phyloP scores from a whole-genome alignment of 1,139 yeast genomes.

The Pichia sp. region DNA sequence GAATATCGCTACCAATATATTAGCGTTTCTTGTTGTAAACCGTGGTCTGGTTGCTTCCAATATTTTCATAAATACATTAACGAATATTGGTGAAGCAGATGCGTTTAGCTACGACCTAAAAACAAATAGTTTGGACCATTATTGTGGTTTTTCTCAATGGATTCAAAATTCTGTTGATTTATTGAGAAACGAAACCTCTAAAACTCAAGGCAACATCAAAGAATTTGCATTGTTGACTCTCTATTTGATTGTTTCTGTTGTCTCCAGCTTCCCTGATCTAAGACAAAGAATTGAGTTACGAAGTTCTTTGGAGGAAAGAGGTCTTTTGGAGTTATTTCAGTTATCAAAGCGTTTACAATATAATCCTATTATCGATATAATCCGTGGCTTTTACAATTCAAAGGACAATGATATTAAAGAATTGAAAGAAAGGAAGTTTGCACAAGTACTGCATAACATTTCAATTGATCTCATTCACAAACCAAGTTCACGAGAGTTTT shows the following conservation, averaged over 20 bases:
- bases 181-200: constrained; percentile 1
- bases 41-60: constrained; percentile 15
- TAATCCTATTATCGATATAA: constrained; percentile 38
- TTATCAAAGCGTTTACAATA: constrained; percentile 33
- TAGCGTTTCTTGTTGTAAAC: constrained; percentile 29
- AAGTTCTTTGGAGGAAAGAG: constrained; percentile 36
- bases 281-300: constrained; percentile 33
- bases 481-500: too few species aligned
- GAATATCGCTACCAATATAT: constrained; percentile 72
- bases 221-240: constrained; percentile 42
- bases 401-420: constrained; percentile 35
- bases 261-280: constrained; percentile 32
- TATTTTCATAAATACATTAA: constrained; percentile 10
- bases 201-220: constrained; percentile 6
- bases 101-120: background rate
- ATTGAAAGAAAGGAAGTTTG: constrained; percentile 11
- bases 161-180: constrained; percentile 15
- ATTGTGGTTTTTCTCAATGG: constrained; percentile 15
- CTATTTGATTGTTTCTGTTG: constrained; percentile 37
- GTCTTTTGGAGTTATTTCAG: constrained; percentile 35
- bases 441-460: background rate
- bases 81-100: constrained; percentile 3
- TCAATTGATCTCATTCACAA: too few species aligned
- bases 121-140: constrained; percentile 25
- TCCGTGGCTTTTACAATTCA: constrained; percentile 36